These are phyloP conservation scores for Paramecium primaurelia DNA, from an alignment of 73 alveolate genomes.

Conservation along the genomic window DNA sequence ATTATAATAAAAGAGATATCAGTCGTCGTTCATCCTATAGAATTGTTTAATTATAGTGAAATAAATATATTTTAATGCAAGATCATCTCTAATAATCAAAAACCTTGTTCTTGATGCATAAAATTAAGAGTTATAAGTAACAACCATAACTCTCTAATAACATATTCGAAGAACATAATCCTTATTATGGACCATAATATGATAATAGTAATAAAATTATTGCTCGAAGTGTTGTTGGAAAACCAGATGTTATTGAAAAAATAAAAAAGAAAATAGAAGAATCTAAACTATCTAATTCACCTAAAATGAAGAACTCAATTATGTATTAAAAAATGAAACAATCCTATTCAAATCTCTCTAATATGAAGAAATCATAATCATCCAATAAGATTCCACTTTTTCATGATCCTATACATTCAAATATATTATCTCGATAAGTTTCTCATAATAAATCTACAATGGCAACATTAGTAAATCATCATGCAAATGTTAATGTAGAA, in stretches of 20 bases:
- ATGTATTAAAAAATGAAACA: neutral
- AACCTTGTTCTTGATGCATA: neutral
- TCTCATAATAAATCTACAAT: neutral
- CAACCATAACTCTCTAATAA: neutral
- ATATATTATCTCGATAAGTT: neutral
- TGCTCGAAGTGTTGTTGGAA: conserved; percentile 49
- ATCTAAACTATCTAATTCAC: neutral
- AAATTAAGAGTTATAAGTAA: neutral
- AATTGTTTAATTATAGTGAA: neutral
- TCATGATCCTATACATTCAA: neutral
- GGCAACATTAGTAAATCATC: neutral
- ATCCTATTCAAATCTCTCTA: neutral
- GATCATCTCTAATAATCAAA: neutral
- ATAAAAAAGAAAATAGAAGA: neutral
- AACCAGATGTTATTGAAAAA: conserved; percentile 13
- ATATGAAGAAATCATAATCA: neutral
- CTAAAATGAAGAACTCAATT: neutral
- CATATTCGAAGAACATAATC: neutral
- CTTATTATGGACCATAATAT: conserved; percentile 28
- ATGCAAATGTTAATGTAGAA: neutral
- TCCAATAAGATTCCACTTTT: neutral
- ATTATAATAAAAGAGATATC: neutral
- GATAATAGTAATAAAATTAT: conserved; percentile 41
- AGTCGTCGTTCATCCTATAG: neutral
- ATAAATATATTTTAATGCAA: neutral